These are phyloP conservation scores for Cyberlindnera americana DNA, from an alignment of 805 yeast species.

Conservation along the genomic window DNA sequence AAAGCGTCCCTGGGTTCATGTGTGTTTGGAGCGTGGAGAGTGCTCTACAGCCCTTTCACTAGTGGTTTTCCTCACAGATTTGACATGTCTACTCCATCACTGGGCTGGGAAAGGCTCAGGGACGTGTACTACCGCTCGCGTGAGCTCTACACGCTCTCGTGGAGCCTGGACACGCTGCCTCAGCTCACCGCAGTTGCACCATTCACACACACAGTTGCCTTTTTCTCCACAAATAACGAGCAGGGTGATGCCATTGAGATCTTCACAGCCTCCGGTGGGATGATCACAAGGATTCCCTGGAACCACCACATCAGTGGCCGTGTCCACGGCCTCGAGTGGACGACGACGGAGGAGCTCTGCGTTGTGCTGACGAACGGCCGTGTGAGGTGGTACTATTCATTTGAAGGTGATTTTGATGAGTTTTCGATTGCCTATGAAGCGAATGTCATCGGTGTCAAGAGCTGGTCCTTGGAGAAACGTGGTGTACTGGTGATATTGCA, in stretches of 20 bases:
- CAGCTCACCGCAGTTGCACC: constrained; percentile 8
- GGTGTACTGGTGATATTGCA: constrained; percentile 8
- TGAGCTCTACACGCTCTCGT: constrained; percentile 14
- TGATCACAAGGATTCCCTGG: constrained; percentile 14
- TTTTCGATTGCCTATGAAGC: constrained; percentile 12
- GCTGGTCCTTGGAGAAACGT: constrained; percentile 2
- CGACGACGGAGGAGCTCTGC: constrained; percentile 10
- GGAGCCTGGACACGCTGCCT: constrained; percentile 10
- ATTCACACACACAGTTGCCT: constrained; percentile 15
- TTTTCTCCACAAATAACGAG: constrained; percentile 1
- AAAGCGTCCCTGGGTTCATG: no score
- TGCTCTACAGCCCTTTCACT: no score
- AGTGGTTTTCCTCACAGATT: no score
- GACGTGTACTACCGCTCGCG: constrained; percentile 19
- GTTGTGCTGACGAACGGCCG: constrained; percentile 14
- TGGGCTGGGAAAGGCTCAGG: constrained; percentile 19
- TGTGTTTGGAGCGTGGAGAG: no score
- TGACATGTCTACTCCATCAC: constrained; percentile 16
- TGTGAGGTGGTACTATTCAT: constrained; percentile 15
- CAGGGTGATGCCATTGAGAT: constrained; percentile 13
- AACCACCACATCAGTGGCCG: constrained; percentile 14
- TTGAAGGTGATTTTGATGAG: constrained; percentile 16
- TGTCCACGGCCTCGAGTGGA: constrained; percentile 10
- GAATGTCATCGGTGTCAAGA: constrained; percentile 3
- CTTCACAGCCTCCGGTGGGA: constrained; percentile 8